Conservation (phyloP, 225 moss, liverwort and hornwort species). For the Asterella californica region DNA sequence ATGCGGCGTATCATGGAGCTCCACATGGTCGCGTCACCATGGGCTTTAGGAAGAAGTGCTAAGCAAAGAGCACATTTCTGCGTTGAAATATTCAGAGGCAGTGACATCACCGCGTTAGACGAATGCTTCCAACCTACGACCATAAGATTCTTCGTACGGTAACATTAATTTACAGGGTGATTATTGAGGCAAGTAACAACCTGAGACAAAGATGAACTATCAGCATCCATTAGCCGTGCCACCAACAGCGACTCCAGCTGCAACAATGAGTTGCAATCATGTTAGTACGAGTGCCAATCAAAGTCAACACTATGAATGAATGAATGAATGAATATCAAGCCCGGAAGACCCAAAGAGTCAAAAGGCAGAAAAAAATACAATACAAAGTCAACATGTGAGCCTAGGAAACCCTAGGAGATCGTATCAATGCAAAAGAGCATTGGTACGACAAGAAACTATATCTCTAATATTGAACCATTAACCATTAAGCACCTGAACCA, state of each 20-base stretch:
- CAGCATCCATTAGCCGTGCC: conserved; percentile 87
- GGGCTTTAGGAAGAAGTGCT: conserved; percentile 92
- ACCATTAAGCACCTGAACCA: not conserved
- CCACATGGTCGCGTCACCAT: conserved; percentile 91
- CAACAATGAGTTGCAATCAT: conserved; percentile 22
- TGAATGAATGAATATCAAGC: too few relatives aligned
- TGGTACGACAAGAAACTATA: too few relatives aligned
- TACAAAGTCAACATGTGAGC: too few relatives aligned
- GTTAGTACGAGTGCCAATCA: conserved; percentile 16
- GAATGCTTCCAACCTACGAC: not conserved
- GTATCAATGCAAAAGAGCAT: too few relatives aligned
- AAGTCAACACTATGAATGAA: not conserved
- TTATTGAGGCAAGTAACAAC: conserved; percentile 17
- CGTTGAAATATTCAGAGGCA: not conserved
- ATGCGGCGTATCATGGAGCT: conserved; percentile 92
- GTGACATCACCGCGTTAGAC: not conserved
- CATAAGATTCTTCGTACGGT: not conserved
- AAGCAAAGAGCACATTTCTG: conserved; percentile 89
- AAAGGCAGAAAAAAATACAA: too few relatives aligned
- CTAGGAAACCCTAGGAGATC: too few relatives aligned
- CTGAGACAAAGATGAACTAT: conserved; percentile 76
- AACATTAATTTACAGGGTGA: not conserved
- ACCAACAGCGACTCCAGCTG: conserved; percentile 92
- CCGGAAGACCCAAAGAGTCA: too few relatives aligned
- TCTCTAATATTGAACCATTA: too few relatives aligned